Evolutionary conservation across 306 rosid genomes (phyloP).

Genomic region (Prunus mongolica): DNA sequence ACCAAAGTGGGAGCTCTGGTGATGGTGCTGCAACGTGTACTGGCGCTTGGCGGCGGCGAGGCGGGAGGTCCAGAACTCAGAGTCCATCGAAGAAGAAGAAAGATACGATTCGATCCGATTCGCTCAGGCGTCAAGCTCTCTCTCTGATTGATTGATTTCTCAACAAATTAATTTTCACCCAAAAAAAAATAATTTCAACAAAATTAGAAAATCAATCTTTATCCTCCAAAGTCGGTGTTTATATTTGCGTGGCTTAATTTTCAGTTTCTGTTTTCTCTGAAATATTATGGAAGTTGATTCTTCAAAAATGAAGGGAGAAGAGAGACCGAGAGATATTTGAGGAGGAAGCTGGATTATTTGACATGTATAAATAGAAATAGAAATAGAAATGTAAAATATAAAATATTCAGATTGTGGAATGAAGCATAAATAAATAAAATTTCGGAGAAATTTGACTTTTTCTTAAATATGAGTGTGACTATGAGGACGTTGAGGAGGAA

Average conservation of each 20-base stretch:
- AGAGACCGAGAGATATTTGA: neutral
- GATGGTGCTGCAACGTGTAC: slow-evolving; percentile 60
- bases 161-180: neutral
- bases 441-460: slow-evolving; percentile 34
- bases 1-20: slow-evolving; percentile 77
- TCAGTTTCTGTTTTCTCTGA: neutral
- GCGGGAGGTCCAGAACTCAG: slow-evolving; percentile 94
- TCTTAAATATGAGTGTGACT: neutral
- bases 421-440: neutral
- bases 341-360: neutral
- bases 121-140: slow-evolving; percentile 15
- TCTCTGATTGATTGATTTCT: neutral
- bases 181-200: neutral
- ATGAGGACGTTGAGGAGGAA: neutral
- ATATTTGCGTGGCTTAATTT: neutral
- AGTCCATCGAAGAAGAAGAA: slow-evolving; percentile 53
- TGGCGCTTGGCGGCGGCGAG: slow-evolving; percentile 97
- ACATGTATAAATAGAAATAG: neutral
- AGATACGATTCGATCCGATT: slow-evolving; percentile 13
- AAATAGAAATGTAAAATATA: neutral
- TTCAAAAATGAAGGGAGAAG: neutral
- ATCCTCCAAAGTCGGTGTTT: neutral
- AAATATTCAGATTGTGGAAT: neutral
- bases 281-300: slow-evolving; percentile 11
- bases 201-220: neutral